Conservation (phyloP, 306 rosid genomes). For the Begonia fuchsioides region DNA sequence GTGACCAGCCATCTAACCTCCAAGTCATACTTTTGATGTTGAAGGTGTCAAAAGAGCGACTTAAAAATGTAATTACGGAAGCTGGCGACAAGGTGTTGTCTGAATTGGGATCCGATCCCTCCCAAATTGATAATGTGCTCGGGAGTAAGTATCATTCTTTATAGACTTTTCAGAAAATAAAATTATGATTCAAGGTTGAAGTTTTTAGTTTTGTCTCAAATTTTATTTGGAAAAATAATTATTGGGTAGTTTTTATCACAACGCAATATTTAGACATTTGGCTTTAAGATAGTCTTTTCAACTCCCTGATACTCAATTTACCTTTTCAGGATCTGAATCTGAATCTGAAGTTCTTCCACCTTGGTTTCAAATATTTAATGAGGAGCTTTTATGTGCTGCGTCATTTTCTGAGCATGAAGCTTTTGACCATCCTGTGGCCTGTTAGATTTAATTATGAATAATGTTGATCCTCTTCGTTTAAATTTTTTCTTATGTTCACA, state of each 20-base stretch:
- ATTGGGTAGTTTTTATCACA: constrained; percentile 1
- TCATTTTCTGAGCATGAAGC: constrained; percentile 98
- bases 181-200: background rate
- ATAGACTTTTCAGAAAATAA: background rate
- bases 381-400: constrained; percentile 54
- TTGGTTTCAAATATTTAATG: constrained; percentile 81
- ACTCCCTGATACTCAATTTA: constrained; percentile 6
- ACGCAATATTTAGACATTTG: constrained; percentile 2
- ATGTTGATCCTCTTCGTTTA: constrained; percentile 1
- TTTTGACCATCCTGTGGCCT: constrained; percentile 98
- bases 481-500: too few species aligned
- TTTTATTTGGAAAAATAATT: background rate
- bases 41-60: constrained; percentile 66
- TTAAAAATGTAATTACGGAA: constrained; percentile 57
- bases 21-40: constrained; percentile 14
- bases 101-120: constrained; percentile 26
- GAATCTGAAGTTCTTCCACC: constrained; percentile 46
- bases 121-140: constrained; percentile 21
- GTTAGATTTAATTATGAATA: constrained; percentile 33
- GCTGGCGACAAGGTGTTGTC: constrained; percentile 57
- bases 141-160: constrained; percentile 36
- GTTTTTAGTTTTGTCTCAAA: background rate
- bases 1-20: constrained; percentile 5
- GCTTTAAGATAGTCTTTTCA: constrained; percentile 6
- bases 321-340: constrained; percentile 57